phyloP scores from a whole-genome alignment of 2,329 filamentous ascomycete species.

The Zasmidium citrigriseum region DNA sequence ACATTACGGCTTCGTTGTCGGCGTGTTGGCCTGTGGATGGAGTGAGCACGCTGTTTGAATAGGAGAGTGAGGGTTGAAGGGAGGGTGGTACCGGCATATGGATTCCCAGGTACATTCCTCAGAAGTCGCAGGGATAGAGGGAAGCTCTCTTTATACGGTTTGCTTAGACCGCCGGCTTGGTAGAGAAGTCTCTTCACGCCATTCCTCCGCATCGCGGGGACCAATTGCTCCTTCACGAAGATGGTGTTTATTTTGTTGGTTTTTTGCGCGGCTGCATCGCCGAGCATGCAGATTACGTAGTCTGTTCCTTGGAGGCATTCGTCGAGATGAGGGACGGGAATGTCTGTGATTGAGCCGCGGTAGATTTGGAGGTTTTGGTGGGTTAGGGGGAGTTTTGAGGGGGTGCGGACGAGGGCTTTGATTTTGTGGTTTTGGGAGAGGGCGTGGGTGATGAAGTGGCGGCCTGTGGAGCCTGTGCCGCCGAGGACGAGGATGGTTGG shows the following conservation, averaged over 20 bases:
- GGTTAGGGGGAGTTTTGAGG: not conserved
- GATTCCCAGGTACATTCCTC: conserved; percentile 1
- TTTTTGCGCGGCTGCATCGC: conserved; percentile 1
- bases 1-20: conserved; percentile 21
- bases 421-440: conserved; percentile 8
- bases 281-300: conserved; percentile 12
- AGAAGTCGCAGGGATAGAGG: not conserved
- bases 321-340: not conserved
- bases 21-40: conserved; percentile 9
- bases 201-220: conserved; percentile 9
- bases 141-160: conserved; percentile 4
- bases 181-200: conserved; percentile 13
- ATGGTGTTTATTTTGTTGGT: conserved; percentile 10
- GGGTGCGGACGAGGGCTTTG: conserved; percentile 7
- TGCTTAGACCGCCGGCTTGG: conserved; percentile 11
- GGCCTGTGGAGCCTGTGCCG: conserved; percentile 11
- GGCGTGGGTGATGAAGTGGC: conserved; percentile 10
- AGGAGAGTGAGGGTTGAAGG: not conserved
- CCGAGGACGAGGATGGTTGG: conserved; percentile 35
- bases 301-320: conserved; percentile 3
- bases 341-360: conserved; percentile 13
- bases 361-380: conserved; percentile 4
- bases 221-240: conserved; percentile 9
- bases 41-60: not conserved
- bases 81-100: not conserved